Conservation (phyloP, 768 basidiomycete genomes). For the Asterophora parasitica region DNA sequence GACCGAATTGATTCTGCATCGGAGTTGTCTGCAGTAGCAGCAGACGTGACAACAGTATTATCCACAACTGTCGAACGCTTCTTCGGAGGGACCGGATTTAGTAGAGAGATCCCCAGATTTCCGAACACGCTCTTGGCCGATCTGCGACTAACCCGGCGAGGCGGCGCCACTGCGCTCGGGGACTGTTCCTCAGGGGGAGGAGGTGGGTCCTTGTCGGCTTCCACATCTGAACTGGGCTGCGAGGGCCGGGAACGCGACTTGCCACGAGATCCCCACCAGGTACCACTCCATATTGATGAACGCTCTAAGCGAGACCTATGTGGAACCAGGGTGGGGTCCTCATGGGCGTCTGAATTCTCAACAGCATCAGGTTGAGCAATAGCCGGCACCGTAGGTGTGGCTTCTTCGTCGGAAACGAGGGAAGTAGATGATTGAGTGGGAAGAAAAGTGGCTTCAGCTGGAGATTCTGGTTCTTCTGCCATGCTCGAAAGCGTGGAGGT, state of each 20-base stretch:
- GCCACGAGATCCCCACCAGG: constrained; percentile 57
- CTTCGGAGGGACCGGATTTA: constrained; percentile 41
- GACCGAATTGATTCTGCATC: constrained; percentile 36
- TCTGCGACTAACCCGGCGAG: constrained; percentile 32
- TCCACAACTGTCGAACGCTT: constrained; percentile 18
- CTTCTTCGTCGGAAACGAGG: constrained; percentile 5
- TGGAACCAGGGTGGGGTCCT: constrained; percentile 12
- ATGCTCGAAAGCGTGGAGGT: constrained; percentile 29
- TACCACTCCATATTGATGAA: constrained; percentile 69
- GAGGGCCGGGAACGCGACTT: constrained; percentile 25
- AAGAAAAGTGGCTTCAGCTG: constrained; percentile 10
- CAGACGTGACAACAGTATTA: constrained; percentile 1
- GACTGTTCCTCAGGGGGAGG: constrained; percentile 8
- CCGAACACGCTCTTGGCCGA: constrained; percentile 65
- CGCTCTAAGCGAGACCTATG: constrained; percentile 38
- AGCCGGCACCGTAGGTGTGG: constrained; percentile 7
- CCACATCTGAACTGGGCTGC: constrained; percentile 13
- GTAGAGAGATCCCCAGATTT: constrained; percentile 62
- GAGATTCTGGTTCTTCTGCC: constrained; percentile 25
- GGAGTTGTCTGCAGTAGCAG: constrained; percentile 13
- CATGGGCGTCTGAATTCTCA: constrained; percentile 1
- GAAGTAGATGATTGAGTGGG: constrained; percentile 5
- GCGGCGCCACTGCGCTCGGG: constrained; percentile 9
- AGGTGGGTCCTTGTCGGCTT: constrained; percentile 18
- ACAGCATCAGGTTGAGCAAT: neutral